Evolutionary conservation across 306 rosid species (phyloP), one percentile per base, ranked within the genome.

Genomic region (Quercus cerris): DNA sequence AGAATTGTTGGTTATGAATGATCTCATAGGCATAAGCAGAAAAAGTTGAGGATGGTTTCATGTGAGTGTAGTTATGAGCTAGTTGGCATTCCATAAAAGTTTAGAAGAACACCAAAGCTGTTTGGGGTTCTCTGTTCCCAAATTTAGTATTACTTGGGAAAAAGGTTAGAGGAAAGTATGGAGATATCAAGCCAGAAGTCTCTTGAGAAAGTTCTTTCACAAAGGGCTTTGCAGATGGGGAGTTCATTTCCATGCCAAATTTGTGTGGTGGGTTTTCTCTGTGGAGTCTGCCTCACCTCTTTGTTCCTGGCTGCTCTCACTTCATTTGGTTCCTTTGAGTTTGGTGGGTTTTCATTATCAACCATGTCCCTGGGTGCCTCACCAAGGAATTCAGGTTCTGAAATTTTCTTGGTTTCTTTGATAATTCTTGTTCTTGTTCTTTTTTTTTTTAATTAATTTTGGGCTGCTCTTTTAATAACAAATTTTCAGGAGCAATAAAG

Each of bases 221-320:
- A 85, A 82, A 93, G 44, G 85, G 97, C 99, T 58, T 18, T 94
- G 85, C 97, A 93, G 83, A 85, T 93, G 90, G 95, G 95, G 14
- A 93, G 75, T 70, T 93, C 97, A 17, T 92, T 92, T 75, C 85
- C 93, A 14, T 94, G 99, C 66, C 97, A 91, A 84, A 86, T 93
- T 76, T 94, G 99, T 87, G 97, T 90, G 63, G 89, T 89, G 78
- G 99, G 99, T 31, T 90, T 94, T 86, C 93, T 94, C 1, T 87
- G 90, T 66, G 99, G 99, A 73, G 84, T 94, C 28, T 91, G 99
- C 75, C 87, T 94, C 19, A 85, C 97, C 38, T 82, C 90, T 83
- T 76, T 94, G 55, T 89, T 93, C 82, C 66, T 93, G 75, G 97
- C 97, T 74, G 84, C 94, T 80, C 86, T 94, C 46, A 87, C 98